Base-by-base conservation (phyloP, 2,329 filamentous ascomycete species). In the Pseudogymnoascus sp. region DNA sequence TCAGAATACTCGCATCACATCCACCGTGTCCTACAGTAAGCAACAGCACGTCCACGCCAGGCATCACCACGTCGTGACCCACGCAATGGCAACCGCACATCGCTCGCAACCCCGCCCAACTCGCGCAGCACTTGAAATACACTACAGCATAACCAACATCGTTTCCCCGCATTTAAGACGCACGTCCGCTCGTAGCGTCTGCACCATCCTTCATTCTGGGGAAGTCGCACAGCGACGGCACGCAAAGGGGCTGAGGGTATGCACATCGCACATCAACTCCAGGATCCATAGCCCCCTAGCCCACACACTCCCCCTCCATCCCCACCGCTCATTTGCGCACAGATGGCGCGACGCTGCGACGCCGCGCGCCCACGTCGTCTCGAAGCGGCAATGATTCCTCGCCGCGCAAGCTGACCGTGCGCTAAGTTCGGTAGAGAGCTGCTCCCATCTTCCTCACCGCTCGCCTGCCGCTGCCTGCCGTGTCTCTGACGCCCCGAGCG, bases 291-390 rank as follows among this genome's bases (percentile, higher is more conserved):
- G 24, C 24, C 43, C 43, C 43, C 31, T 22, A 22, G 14, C 7
- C 22, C 43, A 50, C 43, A 28, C 22, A 14, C 14, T 46, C 43
- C 24, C 22, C 24, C 10, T 31, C 28, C 8, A 16, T 50, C 43
- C 43, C 43, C 43, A 50, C 43, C 43, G 43, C 43, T 50, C 43
- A 50, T 50, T 50, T 50, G 43, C 43, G 43, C 43, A 50, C 43
- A 28, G 43, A 50, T 50, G 22, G 43, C 16, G 22, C 43, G 19
- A 50, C 43, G 41, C 41, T n/a, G 12, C 12, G 22, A 46, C 41
- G 41, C 41, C 24, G 22, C 43, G 24, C 43, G 11, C 14, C 14
- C 43, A 10, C 43, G 26, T 26, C 43, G 24, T 53, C 43, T 53
- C 24, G 43, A 31, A 53, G 43, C 43, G 24, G 43, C 43, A 53